Evolutionary conservation across 441 rosid genomes (phyloP), one percentile per base, ranked within the genome.

Genomic region (Pelargonium fulgidum): DNA sequence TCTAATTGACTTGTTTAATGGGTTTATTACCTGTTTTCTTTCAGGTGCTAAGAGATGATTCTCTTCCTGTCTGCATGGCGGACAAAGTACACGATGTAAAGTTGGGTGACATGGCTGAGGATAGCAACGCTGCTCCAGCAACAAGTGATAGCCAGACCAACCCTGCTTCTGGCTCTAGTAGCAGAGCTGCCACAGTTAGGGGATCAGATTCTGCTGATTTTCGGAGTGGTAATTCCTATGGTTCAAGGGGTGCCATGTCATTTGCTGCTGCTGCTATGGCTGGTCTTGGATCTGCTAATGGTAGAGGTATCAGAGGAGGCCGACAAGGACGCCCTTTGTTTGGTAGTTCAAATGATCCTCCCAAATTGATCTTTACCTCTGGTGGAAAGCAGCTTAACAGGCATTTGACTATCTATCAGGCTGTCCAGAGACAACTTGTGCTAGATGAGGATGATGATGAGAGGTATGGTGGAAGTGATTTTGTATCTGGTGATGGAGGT

Each of bases 201-300:
- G 89, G 85, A 45, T 86, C 94, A 3, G 92, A 91, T 74, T 87
- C 93, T 76, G 73, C 87, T 78, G 97, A 85, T 77, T 83, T 87
- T 66, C 85, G 93, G 72, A 76, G 85, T 78, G 87, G 89, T 42
- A 83, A 76, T 78, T 74, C 96, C 68, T 89, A 85, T 76, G 91
- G 96, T 70, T 83, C 98, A 62, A 89, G 96, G 81, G 98, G 98
- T 71, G 94, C 97, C 22, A 87, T 89, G 88, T 91, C 97, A 45
- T 96, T 91, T 80, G 99, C 97, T 50, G 97, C 99, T 62, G 97
- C 97, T 39, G 95, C 99, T 10, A 93, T 93, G 98, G 96, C 98
- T 77, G 98, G 98, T 74, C 90, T 93, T 75, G 96, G 96, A 74
- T 83, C 96, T 79, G 83, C 90, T 69, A 89, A 91, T 80, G 92